Conservation (phyloP, 208 protist genomes). For the Phytomonas sp. region DNA sequence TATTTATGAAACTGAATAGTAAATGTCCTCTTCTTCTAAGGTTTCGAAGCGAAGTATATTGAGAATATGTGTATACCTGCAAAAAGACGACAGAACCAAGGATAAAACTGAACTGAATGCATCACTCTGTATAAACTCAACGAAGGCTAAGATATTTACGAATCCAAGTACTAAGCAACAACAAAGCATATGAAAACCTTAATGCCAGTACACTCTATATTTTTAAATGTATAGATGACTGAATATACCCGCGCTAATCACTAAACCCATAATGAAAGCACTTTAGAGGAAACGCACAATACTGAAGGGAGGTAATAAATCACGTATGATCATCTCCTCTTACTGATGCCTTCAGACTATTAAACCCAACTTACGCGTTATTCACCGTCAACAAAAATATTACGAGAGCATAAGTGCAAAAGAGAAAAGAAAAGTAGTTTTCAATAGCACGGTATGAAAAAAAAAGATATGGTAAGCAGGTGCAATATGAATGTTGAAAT, state of each 20-base stretch:
- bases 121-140: not conserved
- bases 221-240: not conserved
- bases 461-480: not conserved
- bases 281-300: not conserved
- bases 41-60: not conserved
- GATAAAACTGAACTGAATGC: not conserved
- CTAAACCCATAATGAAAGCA: not conserved
- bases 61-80: not conserved
- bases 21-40: not conserved
- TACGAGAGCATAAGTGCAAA: not conserved
- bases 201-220: too few species aligned
- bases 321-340: not conserved
- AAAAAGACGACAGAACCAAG: not conserved
- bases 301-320: not conserved
- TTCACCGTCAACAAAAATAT: not conserved
- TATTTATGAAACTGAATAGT: not conserved
- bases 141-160: not conserved
- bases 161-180: not conserved
- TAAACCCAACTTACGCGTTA: not conserved
- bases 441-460: too few species aligned
- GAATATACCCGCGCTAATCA: not conserved
- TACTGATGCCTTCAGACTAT: not conserved
- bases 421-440: not conserved
- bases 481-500: not conserved
- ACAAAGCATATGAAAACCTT: too few species aligned